Evolutionary conservation across 2,329 filamentous ascomycete genomes (phyloP).

Genomic region (Xylariales sp.): DNA sequence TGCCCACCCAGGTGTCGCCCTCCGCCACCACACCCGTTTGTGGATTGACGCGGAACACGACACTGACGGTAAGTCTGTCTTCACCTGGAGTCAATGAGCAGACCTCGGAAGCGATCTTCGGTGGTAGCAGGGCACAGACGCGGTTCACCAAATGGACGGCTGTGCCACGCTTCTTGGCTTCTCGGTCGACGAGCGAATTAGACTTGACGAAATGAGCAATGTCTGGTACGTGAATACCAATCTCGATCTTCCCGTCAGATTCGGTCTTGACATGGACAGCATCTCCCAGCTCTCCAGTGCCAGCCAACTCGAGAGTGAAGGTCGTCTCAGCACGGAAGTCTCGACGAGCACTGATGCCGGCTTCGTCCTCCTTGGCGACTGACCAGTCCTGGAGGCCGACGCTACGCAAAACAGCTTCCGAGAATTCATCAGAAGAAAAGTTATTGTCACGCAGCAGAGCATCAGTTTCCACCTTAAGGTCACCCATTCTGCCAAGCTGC

Average conservation of each 20-base stretch:
- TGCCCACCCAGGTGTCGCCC: slow-evolving; percentile 89
- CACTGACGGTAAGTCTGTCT: slow-evolving; percentile 85
- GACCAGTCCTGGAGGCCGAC: slow-evolving; percentile 92
- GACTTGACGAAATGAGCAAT: slow-evolving; percentile 95
- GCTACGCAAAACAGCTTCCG: slow-evolving; percentile 89
- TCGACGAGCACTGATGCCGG: slow-evolving; percentile 66
- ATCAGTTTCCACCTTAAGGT: slow-evolving; percentile 96
- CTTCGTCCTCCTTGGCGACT: slow-evolving; percentile 75
- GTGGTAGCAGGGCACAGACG: slow-evolving; percentile 79
- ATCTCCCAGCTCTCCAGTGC: slow-evolving; percentile 83
- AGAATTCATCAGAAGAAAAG: slow-evolving; percentile 95
- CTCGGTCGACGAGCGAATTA: slow-evolving; percentile 90
- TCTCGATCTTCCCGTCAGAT: slow-evolving; percentile 80
- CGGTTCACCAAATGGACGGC: slow-evolving; percentile 93
- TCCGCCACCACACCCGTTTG: slow-evolving; percentile 74
- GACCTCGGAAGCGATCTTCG: slow-evolving; percentile 78
- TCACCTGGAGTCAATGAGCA: slow-evolving; percentile 84
- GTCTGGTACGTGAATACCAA: slow-evolving; percentile 92
- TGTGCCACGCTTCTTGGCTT: slow-evolving; percentile 96
- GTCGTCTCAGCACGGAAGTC: slow-evolving; percentile 86
- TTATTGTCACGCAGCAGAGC: slow-evolving; percentile 97
- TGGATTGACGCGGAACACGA: slow-evolving; percentile 86
- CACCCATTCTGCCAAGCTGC: slow-evolving; percentile 94
- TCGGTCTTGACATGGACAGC: slow-evolving; percentile 87
- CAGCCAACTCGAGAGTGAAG: slow-evolving; percentile 90